Base-by-base conservation (phyloP, 208 protist genomes). In the Tritrichomonas foetus region DNA sequence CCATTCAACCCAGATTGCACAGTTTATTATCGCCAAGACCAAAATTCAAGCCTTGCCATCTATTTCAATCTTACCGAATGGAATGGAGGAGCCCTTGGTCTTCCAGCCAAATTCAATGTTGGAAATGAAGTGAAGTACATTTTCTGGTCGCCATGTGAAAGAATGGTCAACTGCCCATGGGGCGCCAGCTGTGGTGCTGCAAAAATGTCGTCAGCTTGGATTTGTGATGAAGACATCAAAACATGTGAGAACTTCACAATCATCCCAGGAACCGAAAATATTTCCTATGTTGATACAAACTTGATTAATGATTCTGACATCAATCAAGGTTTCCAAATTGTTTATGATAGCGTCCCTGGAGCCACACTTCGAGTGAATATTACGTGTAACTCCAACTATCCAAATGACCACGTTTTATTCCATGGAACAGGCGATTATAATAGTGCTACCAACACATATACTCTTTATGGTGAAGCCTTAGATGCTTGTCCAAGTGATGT, bases 341-440 rank as follows among this genome's bases (percentile, higher is more conserved):
- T 8, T 11, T 69, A 69, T n/a, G 22, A 61, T 5, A 61, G 16
- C 16, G 5, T 16, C 16, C 5, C 53, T 16, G 16, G 16, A 22
- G 53, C 11, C 5, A 61, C 5, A 61, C 53, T 61, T 61, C 16
- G 16, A 22, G 53, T 61, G 5, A 16, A 61, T 61, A 61, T 61
- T 61, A 61, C 53, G 16, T 61, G 53, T 61, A 61, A 61, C 5
- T 5, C 11, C 16, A 16, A 61, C 16, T 69, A 69, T 69, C 64
- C 64, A 69, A n/a, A 69, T 33, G 64, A 69, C n/a, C 64, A 69
- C n/a, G 27, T 69, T 69, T 69, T 69, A 69, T 69, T 69, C n/a
- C 20, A 69, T 33, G 3, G 20, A 69, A 16, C 11, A 33, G 64
- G 64, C 11, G 27, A n/a, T 8, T 33, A 33, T 69, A 25, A 69